A percentile compares a stretch with the other conserved stretches of the same genome.
Evolutionary conservation across 179 eudicot genomes (phyloP).

Genomic region (Spergularia azorica): DNA sequence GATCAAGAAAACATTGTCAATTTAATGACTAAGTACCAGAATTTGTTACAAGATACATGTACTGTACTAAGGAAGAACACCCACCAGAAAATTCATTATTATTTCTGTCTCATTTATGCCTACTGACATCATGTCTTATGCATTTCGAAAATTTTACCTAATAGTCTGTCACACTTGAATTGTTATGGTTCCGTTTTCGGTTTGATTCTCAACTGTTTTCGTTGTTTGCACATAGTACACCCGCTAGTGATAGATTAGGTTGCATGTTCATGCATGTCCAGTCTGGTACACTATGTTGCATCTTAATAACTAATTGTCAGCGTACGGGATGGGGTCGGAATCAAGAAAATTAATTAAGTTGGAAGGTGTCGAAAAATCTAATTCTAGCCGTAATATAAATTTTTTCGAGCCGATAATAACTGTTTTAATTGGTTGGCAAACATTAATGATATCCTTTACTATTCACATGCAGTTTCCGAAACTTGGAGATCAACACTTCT

Average conservation of each 20-base stretch:
- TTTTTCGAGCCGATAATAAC: no score
- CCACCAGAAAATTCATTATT: neutral
- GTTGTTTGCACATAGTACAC: neutral
- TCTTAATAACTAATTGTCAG: no score
- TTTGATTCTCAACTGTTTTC: slow-evolving; percentile 6
- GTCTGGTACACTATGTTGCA: no score
- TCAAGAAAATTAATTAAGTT: no score
- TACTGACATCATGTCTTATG: neutral
- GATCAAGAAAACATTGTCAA: neutral
- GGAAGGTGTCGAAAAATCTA: no score
- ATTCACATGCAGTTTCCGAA: slow-evolving; percentile 10
- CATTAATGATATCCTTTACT: neutral
- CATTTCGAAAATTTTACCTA: neutral
- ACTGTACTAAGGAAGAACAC: neutral
- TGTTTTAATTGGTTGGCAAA: neutral
- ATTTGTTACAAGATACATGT: neutral
- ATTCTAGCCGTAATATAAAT: no score
- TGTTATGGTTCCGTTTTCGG: neutral
- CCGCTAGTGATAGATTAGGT: neutral
- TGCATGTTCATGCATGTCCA: no score
- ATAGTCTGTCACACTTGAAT: neutral
- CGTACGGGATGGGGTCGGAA: no score
- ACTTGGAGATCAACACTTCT: slow-evolving; percentile 14
- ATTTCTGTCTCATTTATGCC: neutral
- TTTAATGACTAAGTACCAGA: neutral